Base-by-base conservation (phyloP, 371 early-diverging fungal species). In the Circinella minor region DNA sequence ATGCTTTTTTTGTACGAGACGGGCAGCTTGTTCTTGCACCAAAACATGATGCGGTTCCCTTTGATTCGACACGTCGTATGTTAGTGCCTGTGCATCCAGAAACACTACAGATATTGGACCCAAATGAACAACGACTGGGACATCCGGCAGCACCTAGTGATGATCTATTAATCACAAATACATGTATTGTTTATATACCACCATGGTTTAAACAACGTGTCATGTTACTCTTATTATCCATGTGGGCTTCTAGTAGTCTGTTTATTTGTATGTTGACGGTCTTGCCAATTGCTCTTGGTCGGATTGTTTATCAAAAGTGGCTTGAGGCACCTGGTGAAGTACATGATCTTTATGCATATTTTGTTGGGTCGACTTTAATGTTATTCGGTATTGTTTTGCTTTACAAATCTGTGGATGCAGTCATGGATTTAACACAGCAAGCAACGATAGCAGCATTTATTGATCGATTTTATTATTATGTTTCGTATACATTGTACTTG, bases 121-220 rank as follows among this genome's bases (percentile, higher is more conserved):
- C 83, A 10, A 79, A 75, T 17, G 89, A 86, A 39, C 86, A 86
- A 73, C 68, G 47, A 11, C 70, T 74, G 39, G 84, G 80, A 1
- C 81, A 82, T 27, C 85, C 86, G 49, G 84, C 80, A 72, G 65
- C 81, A 43, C 71, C 81, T 61, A 61, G 78, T 75, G 80, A 81
- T 51, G 27, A 82, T 61, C 73, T 82, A 71, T 39, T 67, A 6
- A 11, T 27, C 1, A 63, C 74, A 46, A 81, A 85, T 47, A 87
- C 86, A 0, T 71, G 71, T 2, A 76, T 93, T 37, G 86, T 94
- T 0, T 92, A 92, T 70, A 78, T 84, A 8, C 94, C 94, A 20
- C 89, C 91, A 2, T 69, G 78, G n/a, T 88, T 93, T 61, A 83
- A 80, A 36, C 43, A 65, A 63, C 79, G 90, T 17, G 69, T 91